Base-by-base conservation (phyloP, 371 early-diverging fungal genomes). In the Blastocladiella emersonii region DNA sequence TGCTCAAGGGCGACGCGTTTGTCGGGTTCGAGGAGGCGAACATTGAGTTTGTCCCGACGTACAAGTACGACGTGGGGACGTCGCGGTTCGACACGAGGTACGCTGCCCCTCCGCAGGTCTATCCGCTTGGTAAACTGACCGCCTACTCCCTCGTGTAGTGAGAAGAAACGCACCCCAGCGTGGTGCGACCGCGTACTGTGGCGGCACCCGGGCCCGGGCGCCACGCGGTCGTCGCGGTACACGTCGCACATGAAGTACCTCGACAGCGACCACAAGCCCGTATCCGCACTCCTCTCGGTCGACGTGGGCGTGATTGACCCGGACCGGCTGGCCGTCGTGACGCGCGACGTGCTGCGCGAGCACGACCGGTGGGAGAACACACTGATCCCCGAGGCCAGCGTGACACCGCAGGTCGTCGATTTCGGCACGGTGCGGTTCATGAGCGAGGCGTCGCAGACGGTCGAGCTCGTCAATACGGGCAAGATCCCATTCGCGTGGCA, bases 101-200 rank as follows among this genome's bases (percentile, higher is more conserved):
- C 17, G 19, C n/a, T n/a, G n/a, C n/a, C n/a, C n/a, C n/a, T n/a
- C n/a, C n/a, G n/a, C n/a, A n/a, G 39, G 39, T 39, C 39, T 39
- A 13, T 13, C 13, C 39, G 39, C 39, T 39, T 39, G 13, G 5
- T 13, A 59, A 4, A 27, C 32, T 36, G 59, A 34, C 37, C 19
- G 5, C 8, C 37, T 32, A n/a, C 59, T n/a, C 8, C 5, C 23
- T 13, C 32, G 21, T 27, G 7, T 64, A 85, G 87, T 64, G 89
- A 88, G 64, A 93, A 93, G 68, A 78, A 79, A 53, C 82, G 98
- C 34, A 78, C 85, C 0, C 98, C 95, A 23, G 80, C 93, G 1
- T 97, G 93, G 87, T 91, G 91, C 61, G 98, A 97, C 68, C 83
- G 98, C 41, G 83, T 97, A 25, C 71, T 95, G 41, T 94, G 91